Percentiles rank a stretch among this genome's conserved stretches.
Evolutionary conservation across 176 grass and related monocot species (phyloP).

Genomic region (Rhynchospora breviuscula): DNA sequence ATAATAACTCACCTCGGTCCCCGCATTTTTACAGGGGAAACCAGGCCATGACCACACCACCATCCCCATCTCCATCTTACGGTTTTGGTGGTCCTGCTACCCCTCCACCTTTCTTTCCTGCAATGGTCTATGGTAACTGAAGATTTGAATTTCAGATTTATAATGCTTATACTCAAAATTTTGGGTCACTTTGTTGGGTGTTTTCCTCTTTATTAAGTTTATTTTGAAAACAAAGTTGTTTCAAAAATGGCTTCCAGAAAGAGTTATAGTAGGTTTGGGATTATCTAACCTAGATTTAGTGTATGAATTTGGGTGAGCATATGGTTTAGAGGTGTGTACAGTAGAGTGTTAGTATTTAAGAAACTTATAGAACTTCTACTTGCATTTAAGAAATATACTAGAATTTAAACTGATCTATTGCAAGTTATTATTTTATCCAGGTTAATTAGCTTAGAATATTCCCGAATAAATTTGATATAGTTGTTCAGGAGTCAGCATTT

Average conservation of each 20-base stretch:
- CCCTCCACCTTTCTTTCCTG: constrained; percentile 22
- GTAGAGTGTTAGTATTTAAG: background rate
- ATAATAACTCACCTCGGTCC: constrained; percentile 6
- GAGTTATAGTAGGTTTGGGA: background rate
- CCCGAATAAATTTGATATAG: background rate
- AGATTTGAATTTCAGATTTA: background rate
- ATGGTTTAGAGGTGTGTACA: background rate
- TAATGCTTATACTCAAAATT: constrained; percentile 23
- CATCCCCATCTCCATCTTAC: constrained; percentile 4
- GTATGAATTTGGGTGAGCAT: background rate
- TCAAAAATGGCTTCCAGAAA: background rate
- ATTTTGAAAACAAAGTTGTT: background rate
- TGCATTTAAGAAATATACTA: background rate
- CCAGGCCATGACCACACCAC: background rate
- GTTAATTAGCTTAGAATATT: background rate
- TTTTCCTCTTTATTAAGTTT: background rate
- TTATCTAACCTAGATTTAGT: background rate
- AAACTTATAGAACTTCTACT: background rate
- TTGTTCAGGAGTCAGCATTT: background rate
- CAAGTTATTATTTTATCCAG: background rate
- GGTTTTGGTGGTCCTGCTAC: constrained; percentile 33
- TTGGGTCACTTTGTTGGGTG: background rate
- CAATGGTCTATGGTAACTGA: constrained; percentile 33
- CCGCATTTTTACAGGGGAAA: background rate
- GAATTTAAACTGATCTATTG: background rate